Evolutionary conservation across 306 rosid genomes (phyloP).

Genomic region (Vigna hirtella): DNA sequence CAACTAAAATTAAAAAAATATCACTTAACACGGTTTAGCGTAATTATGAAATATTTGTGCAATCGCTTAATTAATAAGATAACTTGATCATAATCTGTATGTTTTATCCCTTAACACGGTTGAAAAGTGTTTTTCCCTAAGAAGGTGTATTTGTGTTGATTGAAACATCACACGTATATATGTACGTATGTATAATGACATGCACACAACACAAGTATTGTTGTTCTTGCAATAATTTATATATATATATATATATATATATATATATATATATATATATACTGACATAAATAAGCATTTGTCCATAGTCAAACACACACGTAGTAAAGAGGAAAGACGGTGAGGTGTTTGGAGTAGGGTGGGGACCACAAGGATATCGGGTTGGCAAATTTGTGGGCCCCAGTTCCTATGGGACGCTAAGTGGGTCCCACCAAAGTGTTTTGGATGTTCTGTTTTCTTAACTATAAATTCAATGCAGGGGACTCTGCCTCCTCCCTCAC

Average conservation of each 20-base stretch:
- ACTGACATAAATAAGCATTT: neutral
- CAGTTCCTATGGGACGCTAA: neutral
- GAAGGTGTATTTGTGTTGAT: neutral
- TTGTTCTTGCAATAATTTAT: neutral
- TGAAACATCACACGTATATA: neutral
- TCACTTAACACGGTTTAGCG: no score
- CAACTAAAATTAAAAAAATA: no score
- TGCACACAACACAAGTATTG: neutral
- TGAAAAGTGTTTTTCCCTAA: neutral
- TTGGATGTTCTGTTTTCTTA: slow-evolving; percentile 41
- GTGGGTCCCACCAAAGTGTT: slow-evolving; percentile 50
- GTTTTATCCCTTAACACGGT: neutral
- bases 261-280: no score
- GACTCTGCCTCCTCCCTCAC: slow-evolving; percentile 40
- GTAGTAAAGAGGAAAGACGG: neutral
- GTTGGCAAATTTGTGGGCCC: slow-evolving; percentile 20
- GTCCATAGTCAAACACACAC: neutral
- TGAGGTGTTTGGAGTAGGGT: slow-evolving; percentile 10
- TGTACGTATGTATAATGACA: neutral
- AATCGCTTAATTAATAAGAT: no score
- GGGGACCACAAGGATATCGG: slow-evolving; percentile 41
- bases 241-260: no score
- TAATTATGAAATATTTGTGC: no score
- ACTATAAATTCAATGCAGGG: slow-evolving; percentile 64
- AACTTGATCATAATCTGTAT: no score